phyloP scores from a whole-genome alignment of 2,329 filamentous ascomycete genomes.

The Phaeomoniella chlamydospora region DNA sequence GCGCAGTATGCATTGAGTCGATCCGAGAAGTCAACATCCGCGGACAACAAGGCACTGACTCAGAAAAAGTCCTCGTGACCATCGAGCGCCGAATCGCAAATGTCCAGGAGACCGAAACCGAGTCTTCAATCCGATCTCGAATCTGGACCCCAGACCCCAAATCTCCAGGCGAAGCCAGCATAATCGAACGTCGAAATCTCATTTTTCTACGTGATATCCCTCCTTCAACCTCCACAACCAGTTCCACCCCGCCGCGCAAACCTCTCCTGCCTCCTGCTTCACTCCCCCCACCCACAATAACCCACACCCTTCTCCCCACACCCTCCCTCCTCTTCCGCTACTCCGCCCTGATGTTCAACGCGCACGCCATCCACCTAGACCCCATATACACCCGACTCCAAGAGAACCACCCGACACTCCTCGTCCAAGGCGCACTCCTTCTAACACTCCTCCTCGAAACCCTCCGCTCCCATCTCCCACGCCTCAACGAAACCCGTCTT shows the following conservation, averaged over 20 bases:
- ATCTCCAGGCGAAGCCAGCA: conserved; percentile 24
- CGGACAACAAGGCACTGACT: conserved; percentile 26
- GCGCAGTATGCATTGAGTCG: conserved; percentile 29
- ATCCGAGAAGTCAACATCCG: conserved; percentile 35
- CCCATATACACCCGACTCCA: conserved; percentile 49
- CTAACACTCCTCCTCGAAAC: conserved; percentile 62
- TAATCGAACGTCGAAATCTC: conserved; percentile 46
- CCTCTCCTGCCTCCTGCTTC: conserved; percentile 14
- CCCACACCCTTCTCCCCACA: conserved; percentile 49
- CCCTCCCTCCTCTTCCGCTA: conserved; percentile 71
- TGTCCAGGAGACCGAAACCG: conserved; percentile 20
- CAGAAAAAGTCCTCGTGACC: conserved; percentile 45
- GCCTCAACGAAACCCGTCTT: conserved; percentile 12
- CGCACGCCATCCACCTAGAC: conserved; percentile 81
- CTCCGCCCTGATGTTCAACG: conserved; percentile 83
- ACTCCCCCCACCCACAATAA: conserved; percentile 37
- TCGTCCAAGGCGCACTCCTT: conserved; percentile 79
- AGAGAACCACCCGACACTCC: conserved; percentile 60
- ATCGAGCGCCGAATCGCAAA: conserved; percentile 39
- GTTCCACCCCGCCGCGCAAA: neutral
- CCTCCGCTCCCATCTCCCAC: conserved; percentile 39
- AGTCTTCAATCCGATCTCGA: conserved; percentile 20
- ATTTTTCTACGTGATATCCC: conserved; percentile 53
- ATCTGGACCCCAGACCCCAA: conserved; percentile 28
- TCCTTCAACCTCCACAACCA: conserved; percentile 1